These are phyloP conservation scores for Tolypocladium capitatum DNA, from an alignment of 2,329 filamentous ascomycete genomes.

Conservation along the genomic window DNA sequence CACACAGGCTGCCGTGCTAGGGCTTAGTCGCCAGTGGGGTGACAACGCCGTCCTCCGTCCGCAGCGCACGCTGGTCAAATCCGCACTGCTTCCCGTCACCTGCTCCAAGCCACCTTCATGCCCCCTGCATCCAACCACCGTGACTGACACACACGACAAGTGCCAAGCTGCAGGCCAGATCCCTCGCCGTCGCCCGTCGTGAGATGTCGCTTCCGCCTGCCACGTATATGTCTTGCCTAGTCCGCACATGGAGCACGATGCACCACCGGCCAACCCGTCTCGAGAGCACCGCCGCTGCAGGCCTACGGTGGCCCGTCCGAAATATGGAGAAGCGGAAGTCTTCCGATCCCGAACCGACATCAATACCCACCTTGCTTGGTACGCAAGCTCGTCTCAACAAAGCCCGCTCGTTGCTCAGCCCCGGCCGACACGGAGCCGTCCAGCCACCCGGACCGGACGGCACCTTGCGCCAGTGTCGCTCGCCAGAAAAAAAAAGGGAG, in stretches of 20 bases:
- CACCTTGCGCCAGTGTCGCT: neutral
- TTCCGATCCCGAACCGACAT: neutral
- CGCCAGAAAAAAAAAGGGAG: neutral
- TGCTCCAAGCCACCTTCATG: neutral
- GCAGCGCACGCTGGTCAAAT: too few species aligned
- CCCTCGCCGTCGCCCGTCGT: neutral
- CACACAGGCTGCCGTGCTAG: neutral
- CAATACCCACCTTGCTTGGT: neutral
- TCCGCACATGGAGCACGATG: neutral
- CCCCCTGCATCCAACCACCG: slow-evolving; percentile 2
- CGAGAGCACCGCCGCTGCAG: neutral
- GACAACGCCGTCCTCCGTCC: too few species aligned
- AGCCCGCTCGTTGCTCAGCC: neutral
- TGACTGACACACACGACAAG: slow-evolving; percentile 1
- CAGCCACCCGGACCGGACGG: slow-evolving; percentile 1
- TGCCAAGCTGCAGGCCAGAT: neutral
- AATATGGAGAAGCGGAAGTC: neutral
- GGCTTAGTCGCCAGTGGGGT: too few species aligned
- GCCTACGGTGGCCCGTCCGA: neutral
- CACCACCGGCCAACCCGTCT: neutral
- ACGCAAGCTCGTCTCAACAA: neutral
- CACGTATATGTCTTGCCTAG: neutral
- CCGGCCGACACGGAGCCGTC: neutral
- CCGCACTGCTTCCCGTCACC: neutral
- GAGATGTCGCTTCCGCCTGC: neutral